Conservation (phyloP, 345 rosid species). For the Mangifera indica region DNA sequence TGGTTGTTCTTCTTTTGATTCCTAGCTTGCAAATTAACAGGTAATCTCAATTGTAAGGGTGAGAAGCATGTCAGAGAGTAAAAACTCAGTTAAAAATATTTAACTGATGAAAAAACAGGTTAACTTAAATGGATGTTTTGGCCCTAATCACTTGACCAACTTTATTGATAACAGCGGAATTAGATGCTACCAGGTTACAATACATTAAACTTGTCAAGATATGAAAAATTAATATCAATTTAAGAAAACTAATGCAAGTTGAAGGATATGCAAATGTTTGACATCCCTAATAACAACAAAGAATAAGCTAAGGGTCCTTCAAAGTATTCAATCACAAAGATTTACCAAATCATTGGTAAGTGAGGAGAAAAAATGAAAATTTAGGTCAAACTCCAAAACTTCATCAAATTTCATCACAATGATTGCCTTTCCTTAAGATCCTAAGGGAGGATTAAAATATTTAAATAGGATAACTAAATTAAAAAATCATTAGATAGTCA, state of each 20-base stretch:
- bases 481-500: not conserved
- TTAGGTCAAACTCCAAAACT: not conserved
- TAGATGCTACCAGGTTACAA: conserved; percentile 1
- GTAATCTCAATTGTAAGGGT: not conserved
- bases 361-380: not conserved
- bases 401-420: not conserved
- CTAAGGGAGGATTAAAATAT: not conserved
- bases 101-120: not conserved
- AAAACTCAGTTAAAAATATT: not conserved
- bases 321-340: not conserved
- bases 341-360: not conserved
- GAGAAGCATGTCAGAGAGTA: conserved; percentile 5
- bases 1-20: not conserved
- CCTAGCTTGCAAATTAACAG: not conserved
- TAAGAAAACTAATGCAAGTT: not conserved
- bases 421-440: not conserved
- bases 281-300: not conserved
- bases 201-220: not conserved
- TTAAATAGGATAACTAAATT: not conserved
- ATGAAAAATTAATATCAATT: not conserved
- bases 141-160: not conserved
- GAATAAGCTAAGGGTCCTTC: not conserved
- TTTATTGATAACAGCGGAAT: not conserved
- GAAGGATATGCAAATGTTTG: not conserved
- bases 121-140: not conserved